Percentiles rank a stretch among this genome's conserved stretches.
Conservation (phyloP, 139 green algal genomes). For the Diplosphaera chodatii region DNA sequence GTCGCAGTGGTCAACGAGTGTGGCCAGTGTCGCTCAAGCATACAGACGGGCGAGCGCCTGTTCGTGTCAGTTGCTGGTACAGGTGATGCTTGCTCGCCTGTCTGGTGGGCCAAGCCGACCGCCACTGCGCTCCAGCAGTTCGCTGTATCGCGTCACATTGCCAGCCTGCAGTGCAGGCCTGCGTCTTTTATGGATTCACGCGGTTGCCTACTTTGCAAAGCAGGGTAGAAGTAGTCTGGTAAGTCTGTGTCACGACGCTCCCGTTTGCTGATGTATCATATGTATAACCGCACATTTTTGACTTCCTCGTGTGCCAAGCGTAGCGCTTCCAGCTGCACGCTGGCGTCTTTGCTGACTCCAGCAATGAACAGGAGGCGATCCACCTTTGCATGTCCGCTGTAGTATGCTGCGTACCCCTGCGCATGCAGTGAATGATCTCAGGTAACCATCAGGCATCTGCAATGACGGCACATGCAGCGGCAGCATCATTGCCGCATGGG, state of each 20-base stretch:
- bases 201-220: too few species aligned
- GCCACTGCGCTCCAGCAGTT: neutral
- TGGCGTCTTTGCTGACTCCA: conserved; percentile 33
- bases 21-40: too few species aligned
- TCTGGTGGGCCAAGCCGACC: neutral
- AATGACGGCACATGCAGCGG: too few species aligned
- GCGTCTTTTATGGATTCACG: too few species aligned
- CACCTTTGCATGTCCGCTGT: conserved; percentile 60
- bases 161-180: neutral
- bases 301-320: conserved; percentile 65
- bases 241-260: too few species aligned
- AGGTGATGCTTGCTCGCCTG: neutral
- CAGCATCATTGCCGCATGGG: too few species aligned
- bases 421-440: too few species aligned
- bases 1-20: neutral
- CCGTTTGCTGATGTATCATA: neutral
- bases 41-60: too few species aligned
- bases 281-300: conserved; percentile 36
- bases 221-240: too few species aligned
- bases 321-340: conserved; percentile 67
- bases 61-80: too few species aligned
- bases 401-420: conserved; percentile 66
- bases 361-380: conserved; percentile 72
- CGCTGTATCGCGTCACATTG: neutral
- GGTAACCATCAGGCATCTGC: too few species aligned